These are phyloP conservation scores for Vickermania spadyakhi DNA, from an alignment of 208 protist genomes.

Conservation along the genomic window DNA sequence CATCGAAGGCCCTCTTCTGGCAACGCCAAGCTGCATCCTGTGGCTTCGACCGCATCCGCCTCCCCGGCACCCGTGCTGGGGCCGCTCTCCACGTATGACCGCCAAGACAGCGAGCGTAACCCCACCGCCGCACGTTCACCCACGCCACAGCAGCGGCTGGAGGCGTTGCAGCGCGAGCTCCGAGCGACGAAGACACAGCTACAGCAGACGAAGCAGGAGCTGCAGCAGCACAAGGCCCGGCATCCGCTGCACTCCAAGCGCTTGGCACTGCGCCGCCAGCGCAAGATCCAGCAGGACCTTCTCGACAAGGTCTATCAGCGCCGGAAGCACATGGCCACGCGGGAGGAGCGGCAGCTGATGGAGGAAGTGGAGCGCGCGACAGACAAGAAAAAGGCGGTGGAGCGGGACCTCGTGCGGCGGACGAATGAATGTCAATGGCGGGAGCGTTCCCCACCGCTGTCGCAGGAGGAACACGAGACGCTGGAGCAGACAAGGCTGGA, in stretches of 20 bases:
- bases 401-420: neutral
- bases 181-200: neutral
- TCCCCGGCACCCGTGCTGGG: no score
- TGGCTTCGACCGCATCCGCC: no score
- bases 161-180: neutral
- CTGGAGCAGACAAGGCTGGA: neutral
- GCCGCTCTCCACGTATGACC: no score
- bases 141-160: neutral
- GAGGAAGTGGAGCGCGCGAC: neutral
- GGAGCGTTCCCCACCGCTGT: neutral
- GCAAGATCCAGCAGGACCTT: neutral
- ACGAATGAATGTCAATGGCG: neutral
- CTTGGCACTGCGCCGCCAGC: neutral
- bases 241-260: neutral
- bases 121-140: no score
- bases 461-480: neutral
- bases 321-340: neutral
- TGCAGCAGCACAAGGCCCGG: neutral
- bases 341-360: neutral
- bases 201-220: neutral
- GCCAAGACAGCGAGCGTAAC: no score
- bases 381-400: neutral
- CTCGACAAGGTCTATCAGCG: neutral
- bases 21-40: no score
- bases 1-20: no score